Evolutionary conservation across 345 rosid species (phyloP).

Genomic region (Viola odorata): DNA sequence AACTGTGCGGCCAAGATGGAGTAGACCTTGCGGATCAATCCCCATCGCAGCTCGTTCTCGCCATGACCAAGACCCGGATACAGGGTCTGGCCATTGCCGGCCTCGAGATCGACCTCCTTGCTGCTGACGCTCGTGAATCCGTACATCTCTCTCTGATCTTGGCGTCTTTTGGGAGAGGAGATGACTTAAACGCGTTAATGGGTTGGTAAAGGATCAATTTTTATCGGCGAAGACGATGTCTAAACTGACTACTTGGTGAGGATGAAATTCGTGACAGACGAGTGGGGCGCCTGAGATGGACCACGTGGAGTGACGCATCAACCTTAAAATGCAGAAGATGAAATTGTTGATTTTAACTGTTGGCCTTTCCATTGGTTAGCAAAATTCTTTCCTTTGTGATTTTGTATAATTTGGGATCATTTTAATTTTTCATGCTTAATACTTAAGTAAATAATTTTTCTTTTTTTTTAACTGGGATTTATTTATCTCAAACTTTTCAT

Average conservation of each 20-base stretch:
- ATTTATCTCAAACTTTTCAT: too few relatives aligned
- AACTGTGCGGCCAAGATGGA: slow-evolving; percentile 80
- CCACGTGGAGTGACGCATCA: not conserved
- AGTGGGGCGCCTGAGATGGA: not conserved
- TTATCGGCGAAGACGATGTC: too few relatives aligned
- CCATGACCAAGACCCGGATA: slow-evolving; percentile 78
- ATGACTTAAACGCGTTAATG: not conserved
- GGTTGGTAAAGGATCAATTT: too few relatives aligned
- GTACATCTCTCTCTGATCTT: slow-evolving; percentile 26
- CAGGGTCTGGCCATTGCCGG: slow-evolving; percentile 49
- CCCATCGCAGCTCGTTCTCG: slow-evolving; percentile 93
- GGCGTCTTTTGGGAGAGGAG: not conserved
- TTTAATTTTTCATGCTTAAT: too few relatives aligned
- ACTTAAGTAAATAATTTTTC: too few relatives aligned
- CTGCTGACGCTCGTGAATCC: slow-evolving; percentile 50
- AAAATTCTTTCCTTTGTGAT: too few relatives aligned
- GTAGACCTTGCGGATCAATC: slow-evolving; percentile 85
- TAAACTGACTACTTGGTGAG: not conserved
- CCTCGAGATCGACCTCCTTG: slow-evolving; percentile 56
- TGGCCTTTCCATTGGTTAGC: too few relatives aligned
- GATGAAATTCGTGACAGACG: not conserved
- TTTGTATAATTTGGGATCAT: too few relatives aligned
- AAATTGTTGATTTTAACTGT: too few relatives aligned
- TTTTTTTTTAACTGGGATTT: too few relatives aligned
- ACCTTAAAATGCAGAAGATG: too few relatives aligned